Evolutionary conservation across 2,329 filamentous ascomycete genomes (phyloP), one percentile per base, ranked within the genome.

Genomic region (Aspergillus piperis): DNA sequence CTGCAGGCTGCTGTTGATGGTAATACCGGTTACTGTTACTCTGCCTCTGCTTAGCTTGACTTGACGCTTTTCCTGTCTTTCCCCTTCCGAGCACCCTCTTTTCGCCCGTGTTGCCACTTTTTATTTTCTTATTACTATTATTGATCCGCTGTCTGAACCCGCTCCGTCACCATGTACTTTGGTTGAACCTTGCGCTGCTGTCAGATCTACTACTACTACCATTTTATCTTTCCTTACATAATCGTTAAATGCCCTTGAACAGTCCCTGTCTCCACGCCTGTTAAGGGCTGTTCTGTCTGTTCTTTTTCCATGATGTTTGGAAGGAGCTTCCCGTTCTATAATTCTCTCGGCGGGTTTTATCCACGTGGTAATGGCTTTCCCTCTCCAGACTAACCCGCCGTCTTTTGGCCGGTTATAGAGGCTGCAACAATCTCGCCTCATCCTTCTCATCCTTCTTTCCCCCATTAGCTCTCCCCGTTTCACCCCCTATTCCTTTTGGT

Each of bases 1-100:
- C 70, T 78, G 57, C 78, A 79, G 70, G 72, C 75, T 64, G 71
- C 74, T 68, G 76, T 78, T 66, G 79, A 81, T 72, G 79, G 79
- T 81, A 78, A 78, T 73, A 71, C 64, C 57, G 61, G 52, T 64
- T 64, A 62, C 61, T 65, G 61, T 55, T 30, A 42, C 39, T 42
- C 27, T 42, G 21, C 39, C 32, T 27, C 51, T 54, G 47, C 30
- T 19, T 38, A 36, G 54, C 38, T 65, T 60, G 19, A 44, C 27
- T 25, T 25, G 38, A 41, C 32, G 54, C 17, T 47, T 47, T 27
- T 19, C 38, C 51, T 13, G 42, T 57, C 19, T 27, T 27, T 63
- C 58, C 48, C 32, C 32, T 36, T 64, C 60, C 58, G 62, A 62
- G 57, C 54, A 60, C 49, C 54, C 25, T 63, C 55, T 56, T 61